Evolutionary conservation across 2,329 filamentous ascomycete species (phyloP), one percentile per base, ranked within the genome.

Genomic region (Scytalidium lignicola): DNA sequence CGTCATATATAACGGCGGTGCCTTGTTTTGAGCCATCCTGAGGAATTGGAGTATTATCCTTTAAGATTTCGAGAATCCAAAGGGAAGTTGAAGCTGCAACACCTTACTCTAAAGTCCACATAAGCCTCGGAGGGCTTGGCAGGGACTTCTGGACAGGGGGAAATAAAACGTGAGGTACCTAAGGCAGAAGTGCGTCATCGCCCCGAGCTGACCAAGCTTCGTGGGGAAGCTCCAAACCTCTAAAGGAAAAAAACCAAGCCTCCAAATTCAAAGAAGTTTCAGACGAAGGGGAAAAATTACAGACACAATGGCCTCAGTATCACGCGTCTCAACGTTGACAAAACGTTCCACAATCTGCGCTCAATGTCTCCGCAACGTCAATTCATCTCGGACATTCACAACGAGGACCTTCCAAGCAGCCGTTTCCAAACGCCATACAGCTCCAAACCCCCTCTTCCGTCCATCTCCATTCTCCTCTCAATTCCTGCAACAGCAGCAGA

Each of bases 261-360:
- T 26, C 10, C 23, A 26, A 26, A 6, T 26, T 26, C n/a, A n/a
- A 28, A 28, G 26, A 28, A 28, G 26, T 13, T 28, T 28, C 26
- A 28, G 13, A 7, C 26, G n/a, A n/a, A 28, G 7, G 7, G 13
- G 7, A 7, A 23, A 44, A 40, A 44, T 21, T 19, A 29, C 2
- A 29, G 26, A 19, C 29, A 48, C 29, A 8, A 62, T 62, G 59
- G 46, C 56, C 19, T 52, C 57, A 22, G 18, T 58, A 47, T 40
- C 55, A 42, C 46, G 43, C 3, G 18, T 48, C 6, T 20, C 52
- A 46, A 47, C 53, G 52, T 51, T 54, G 41, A 43, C 23, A 43
- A 28, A 43, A 15, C 49, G 49, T 3, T 29, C 41, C 2, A 19
- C 48, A 1, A 23, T 54, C 21, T 53, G 48, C 32, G 43, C 45